Evolutionary conservation across 352 stramenopile species (phyloP), one percentile per base, ranked within the genome.

Genomic region (Pelagophyceae sp.): DNA sequence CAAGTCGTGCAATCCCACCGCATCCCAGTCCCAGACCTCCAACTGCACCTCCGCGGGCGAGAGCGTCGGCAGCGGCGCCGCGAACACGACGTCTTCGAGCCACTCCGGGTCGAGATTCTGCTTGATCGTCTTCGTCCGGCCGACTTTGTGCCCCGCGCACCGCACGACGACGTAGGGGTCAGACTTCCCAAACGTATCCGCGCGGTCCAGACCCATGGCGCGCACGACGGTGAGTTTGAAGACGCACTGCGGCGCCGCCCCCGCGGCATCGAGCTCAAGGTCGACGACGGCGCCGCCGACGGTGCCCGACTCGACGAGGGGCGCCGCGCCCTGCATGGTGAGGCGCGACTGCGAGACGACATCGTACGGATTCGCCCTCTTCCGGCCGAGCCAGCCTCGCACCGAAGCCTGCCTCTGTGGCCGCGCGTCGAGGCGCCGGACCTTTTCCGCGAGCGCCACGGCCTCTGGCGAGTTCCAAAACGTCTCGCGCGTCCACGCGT

Each of bases 1-100:
- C 15, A 74, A 58, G 38, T 74, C 67, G 38, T 74, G 35, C 2
- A 1, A 6, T 6, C 37, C 37, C 23, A 31, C 37, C 2, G 11
- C 23, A 37, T 60, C 67, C 20, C 29, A 17, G 67, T 74, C 37
- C 67, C 67, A 74, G 38, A 74, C 35, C 67, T 74, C 67, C 1
- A 74, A 11, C n/a, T 23, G 31, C 15, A 74, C 33, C 6, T 74
- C 67, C 29, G 61, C 38, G 3, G 61, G 15, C 3, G 17, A 1
- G 15, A 6, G 15, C 29, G 17, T 6, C 5, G 15, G 3, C 29
- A 71, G 61, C 29, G 61, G 61, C 61, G 29, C 5, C 3, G 29
- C 61, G 61, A 17, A 17, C 67, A 11, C 3, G 2, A 74, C 35
- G 11, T 11, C 33, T 37, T 74, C 67, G 35, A 74, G n/a, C 67